Evolutionary conservation across 78 protist genomes (phyloP).

Genomic region (Dictyostelium brefeldianum): DNA sequence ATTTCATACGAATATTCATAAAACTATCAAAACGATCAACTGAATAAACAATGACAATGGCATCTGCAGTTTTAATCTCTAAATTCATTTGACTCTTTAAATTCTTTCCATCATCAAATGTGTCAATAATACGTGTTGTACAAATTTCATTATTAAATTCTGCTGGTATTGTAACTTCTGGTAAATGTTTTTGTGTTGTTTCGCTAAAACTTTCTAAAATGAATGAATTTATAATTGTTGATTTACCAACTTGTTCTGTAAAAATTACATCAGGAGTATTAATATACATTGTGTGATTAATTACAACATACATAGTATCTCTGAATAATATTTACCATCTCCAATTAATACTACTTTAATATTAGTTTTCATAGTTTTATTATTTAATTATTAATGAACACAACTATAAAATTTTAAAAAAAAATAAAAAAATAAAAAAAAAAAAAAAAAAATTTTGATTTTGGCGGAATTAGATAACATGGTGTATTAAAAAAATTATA

Average conservation of each 20-base stretch:
- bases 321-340: conserved; percentile 33
- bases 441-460: background rate
- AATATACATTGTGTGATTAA: too few species aligned
- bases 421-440: background rate
- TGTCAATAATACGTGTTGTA: conserved; percentile 49
- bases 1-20: conserved; percentile 50
- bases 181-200: conserved; percentile 15
- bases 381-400: background rate
- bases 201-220: conserved; percentile 26
- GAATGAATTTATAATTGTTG: conserved; percentile 41
- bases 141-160: conserved; percentile 1
- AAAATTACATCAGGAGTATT: too few species aligned
- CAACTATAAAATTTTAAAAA: background rate
- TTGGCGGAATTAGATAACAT: too few species aligned
- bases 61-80: conserved; percentile 52
- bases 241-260: conserved; percentile 56
- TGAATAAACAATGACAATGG: conserved; percentile 39
- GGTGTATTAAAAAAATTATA: too few species aligned
- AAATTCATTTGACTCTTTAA: conserved; percentile 24
- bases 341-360: conserved; percentile 52
- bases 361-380: conserved; percentile 5
- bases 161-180: conserved; percentile 51
- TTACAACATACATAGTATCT: background rate
- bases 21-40: conserved; percentile 33
- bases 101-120: conserved; percentile 15